Evolutionary conservation across 1,284 basidiomycete genomes (phyloP), one percentile per base, ranked within the genome.

Genomic region (Meripilus lineatus): DNA sequence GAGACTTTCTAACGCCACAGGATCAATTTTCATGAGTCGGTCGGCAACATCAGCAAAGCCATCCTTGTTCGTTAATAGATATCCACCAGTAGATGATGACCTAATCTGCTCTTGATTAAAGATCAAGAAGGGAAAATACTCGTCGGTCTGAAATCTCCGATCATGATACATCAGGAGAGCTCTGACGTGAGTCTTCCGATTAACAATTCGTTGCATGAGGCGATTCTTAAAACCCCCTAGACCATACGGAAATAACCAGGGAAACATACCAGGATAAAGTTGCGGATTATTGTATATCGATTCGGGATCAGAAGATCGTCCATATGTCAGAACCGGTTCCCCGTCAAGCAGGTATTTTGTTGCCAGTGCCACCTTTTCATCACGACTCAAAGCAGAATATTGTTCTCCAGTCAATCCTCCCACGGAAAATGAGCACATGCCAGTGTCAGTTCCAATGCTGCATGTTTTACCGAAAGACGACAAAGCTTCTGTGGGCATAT

Each of bases 81-180:
- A 67, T 4, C 64, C 59, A 4, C 53, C 58, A 5, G 44, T 51
- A 1, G 52, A 51, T 17, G 46, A 45, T 1, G 47, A 30, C 36
- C 59, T 66, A 1, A 71, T 61, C 47, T 71, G 68, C 25, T 65
- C 50, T 44, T 71, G 64, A 50, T 64, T 69, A 28, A 71, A 68
- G 0, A 63, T 64, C 15, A 70, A 52, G 21, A 71, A 20, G 0
- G 63, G 54, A 52, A 70, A 71, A 13, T 53, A 43, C 1, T 48
- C 21, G 42, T 70, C 68, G 0, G 32, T 38, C 38, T 71, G 68
- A 51, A 71, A 71, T 1, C 61, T 30, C 37, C 64, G 63, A 45
- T 71, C 66, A 52, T 66, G 55, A 45, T 69, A 71, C 57, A 67
- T 57, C 1, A 71, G 44, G 6, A 68, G 41, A 44, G 17, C 44